These are phyloP conservation scores for Aspergillus bombycis DNA, from an alignment of 2,329 filamentous ascomycete genomes.

Conservation along the genomic window DNA sequence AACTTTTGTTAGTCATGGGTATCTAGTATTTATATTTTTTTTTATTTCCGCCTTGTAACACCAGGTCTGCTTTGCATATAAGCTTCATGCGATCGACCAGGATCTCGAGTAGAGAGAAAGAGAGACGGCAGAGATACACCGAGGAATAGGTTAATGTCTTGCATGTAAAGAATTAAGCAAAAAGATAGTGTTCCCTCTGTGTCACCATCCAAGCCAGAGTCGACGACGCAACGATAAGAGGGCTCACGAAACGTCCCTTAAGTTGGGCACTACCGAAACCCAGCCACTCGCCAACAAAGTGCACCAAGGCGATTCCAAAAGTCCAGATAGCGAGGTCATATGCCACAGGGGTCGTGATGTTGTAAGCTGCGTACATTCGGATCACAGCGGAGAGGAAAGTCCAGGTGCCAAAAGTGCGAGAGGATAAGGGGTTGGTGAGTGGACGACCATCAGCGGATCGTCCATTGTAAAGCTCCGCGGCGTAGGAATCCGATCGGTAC, in stretches of 20 bases:
- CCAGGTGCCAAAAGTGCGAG: conserved; percentile 85
- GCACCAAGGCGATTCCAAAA: conserved; percentile 74
- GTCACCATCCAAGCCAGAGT: conserved; percentile 64
- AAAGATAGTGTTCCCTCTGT: conserved; percentile 54
- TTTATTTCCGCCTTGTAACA: neutral
- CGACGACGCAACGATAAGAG: conserved; percentile 59
- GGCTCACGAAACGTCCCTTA: conserved; percentile 60
- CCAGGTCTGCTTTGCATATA: neutral
- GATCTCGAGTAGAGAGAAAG: conserved; percentile 12
- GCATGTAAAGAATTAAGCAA: conserved; percentile 14
- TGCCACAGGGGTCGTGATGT: conserved; percentile 70
- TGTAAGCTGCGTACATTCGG: conserved; percentile 80
- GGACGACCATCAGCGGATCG: conserved; percentile 58
- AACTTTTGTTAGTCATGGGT: conserved; percentile 13
- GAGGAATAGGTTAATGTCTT: neutral
- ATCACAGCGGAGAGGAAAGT: conserved; percentile 77
- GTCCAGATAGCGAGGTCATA: conserved; percentile 84
- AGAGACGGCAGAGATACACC: neutral
- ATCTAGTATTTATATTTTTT: neutral
- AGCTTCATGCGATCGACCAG: neutral
- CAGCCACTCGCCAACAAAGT: conserved; percentile 81
- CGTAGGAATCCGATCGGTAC: conserved; percentile 78
- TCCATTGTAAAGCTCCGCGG: conserved; percentile 74
- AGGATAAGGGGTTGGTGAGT: conserved; percentile 72
- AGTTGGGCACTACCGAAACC: conserved; percentile 75